Conservation (phyloP, 306 rosid genomes). For the Mimosa bimucronata region DNA sequence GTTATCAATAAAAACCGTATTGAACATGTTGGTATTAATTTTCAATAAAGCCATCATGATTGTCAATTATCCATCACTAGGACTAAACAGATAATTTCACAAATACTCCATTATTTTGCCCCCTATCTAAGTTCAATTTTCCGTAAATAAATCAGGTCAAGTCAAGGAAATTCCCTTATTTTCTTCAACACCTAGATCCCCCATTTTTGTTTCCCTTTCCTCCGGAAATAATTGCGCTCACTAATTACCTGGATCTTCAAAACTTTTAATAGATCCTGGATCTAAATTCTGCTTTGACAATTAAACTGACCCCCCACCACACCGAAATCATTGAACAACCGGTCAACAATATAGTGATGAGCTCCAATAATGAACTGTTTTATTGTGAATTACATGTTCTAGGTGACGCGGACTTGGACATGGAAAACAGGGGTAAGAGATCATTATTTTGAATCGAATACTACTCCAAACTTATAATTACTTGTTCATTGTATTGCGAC, state of each 20-base stretch:
- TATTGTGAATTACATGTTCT: not conserved
- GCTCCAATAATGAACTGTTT: not conserved
- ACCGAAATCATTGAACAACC: not conserved
- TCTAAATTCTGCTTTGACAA: not conserved
- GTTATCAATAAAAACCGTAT: no score
- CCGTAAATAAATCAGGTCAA: not conserved
- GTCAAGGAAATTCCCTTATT: not conserved
- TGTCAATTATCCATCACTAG: no score
- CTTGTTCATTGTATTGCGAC: not conserved
- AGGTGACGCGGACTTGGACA: not conserved
- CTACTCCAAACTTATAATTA: not conserved
- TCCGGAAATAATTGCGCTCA: not conserved
- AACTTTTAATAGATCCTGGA: not conserved
- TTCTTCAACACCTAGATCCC: no score
- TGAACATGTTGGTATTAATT: no score
- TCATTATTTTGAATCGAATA: not conserved
- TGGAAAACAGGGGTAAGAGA: no score
- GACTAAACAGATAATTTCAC: no score
- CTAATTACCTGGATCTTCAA: not conserved
- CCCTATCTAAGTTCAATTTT: no score
- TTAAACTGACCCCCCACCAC: not conserved
- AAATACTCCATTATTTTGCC: no score
- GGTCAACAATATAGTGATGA: not conserved
- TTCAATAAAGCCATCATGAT: no score
- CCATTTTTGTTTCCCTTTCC: no score